Base-by-base conservation (phyloP, 106 monocot species). In the Acanthochlamys bracteata region DNA sequence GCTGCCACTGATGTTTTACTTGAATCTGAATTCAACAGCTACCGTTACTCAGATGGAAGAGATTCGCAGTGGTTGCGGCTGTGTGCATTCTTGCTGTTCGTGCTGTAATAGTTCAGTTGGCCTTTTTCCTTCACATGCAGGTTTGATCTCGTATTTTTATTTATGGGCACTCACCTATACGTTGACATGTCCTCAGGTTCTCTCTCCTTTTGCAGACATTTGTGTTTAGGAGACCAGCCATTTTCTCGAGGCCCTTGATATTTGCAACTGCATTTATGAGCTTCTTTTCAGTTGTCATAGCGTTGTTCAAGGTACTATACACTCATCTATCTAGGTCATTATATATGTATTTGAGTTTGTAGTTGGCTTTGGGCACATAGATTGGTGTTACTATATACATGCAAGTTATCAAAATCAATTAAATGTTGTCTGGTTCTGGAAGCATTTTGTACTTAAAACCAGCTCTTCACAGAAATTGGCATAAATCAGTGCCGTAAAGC, bases 221-320 rank as follows among this genome's bases (percentile, higher is more conserved):
- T 74, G 89, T 99, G 63, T 92, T 92, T 63, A 60, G 77, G 71
- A 88, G 92, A 70, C 79, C 83, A 51, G 67, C 75, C 54, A 77
- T 25, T 49, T 79, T 92, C 53, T 74, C 92, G 14, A 99, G 79
- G 81, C 86, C 98, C 20, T 67, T 92, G 77, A 85, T 92, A 72
- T 99, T 99, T 74, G 98, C 98, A 65, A 92, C 92, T 57, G 88
- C 85, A 54, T 99, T 99, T 59, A 99, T 99, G 98, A 86, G 78
- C 63, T 99, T 99, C 92, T 99, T 99, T 67, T 99, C 98, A 51
- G 83, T 99, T 70, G 98, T 99, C 59, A 99, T 92, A 63, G 98
- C 98, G 64, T 67, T 99, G 41, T 99, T 99, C 73, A 99, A 99
- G 92, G 98, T 99, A 79, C 42, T 76, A 61, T 33, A 17, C 2